Evolutionary conservation across 192 early-diverging fungal species (phyloP), one percentile per base, ranked within the genome.

Genomic region (Coemansia sp.): DNA sequence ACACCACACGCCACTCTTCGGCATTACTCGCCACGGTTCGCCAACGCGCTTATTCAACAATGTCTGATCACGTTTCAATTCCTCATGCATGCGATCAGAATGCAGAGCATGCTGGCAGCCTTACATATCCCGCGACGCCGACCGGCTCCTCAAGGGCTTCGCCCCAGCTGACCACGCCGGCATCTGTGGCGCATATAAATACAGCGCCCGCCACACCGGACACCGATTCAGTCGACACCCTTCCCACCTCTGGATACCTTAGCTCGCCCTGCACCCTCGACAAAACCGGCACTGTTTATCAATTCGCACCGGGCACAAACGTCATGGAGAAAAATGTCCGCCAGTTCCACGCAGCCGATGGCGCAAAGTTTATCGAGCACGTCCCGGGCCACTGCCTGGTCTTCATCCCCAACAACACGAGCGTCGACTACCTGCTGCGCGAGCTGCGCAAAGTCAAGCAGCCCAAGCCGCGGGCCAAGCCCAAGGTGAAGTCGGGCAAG

Each of bases 141-240:
- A 27, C 59, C 25, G 43, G 25, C 18, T 55, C 64, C 9, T 45
- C 40, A 16, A 50, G 44, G 35, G 64, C 56, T 51, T 73, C 71
- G 65, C 71, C 71, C 27, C 52, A 56, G 49, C 58, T 53, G 18
- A 23, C 27, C 33, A 55, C 54, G 23, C 45, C 58, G 9, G 12
- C 24, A 24, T 25, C 30, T 65, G 70, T 73, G 70, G 70, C 70
- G 70, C 60, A 59, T 73, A 67, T 73, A 73, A 64, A 67, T 59
- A 27, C n/a, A 6, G 29, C 21, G 59, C 60, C 29, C 23, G 42
- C 45, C 42, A 12, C 56, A 35, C 19, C 40, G 30, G 31, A 29
- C 44, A 42, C 23, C 19, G 19, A n/a, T 19, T 11, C 44, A 22
- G n/a, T 22, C 44, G n/a, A 33, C 18, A 19, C 28, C 8, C 29